Evolutionary conservation across 78 protist species (phyloP).

Genomic region (Monosiga brevicollis): DNA sequence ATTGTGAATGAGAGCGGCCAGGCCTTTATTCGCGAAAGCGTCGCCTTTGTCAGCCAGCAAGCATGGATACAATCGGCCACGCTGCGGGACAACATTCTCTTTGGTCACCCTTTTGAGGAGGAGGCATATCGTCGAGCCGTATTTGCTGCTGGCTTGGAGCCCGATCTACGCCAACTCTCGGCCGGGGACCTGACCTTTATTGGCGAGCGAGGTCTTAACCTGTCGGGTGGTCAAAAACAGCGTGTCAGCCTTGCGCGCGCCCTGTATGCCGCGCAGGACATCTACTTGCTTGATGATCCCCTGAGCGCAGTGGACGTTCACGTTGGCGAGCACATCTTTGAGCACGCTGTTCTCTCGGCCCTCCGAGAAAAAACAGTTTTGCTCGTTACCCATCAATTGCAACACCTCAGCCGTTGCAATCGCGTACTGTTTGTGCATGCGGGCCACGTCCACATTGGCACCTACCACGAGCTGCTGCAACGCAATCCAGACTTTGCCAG

Average conservation of each 20-base stretch:
- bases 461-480: constrained; percentile 19
- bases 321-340: constrained; percentile 50
- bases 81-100: constrained; percentile 76
- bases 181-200: constrained; percentile 81
- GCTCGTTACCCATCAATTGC: constrained; percentile 59
- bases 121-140: too few relatives aligned
- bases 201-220: constrained; percentile 80
- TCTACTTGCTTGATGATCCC: constrained; percentile 69
- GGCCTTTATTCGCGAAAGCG: constrained; percentile 14
- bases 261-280: constrained; percentile 35
- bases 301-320: constrained; percentile 73
- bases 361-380: constrained; percentile 34
- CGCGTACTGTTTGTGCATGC: constrained; percentile 13
- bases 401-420: constrained; percentile 11
- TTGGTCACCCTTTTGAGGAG: constrained; percentile 36
- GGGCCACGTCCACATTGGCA: constrained; percentile 36
- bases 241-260: constrained; percentile 84
- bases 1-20: too few relatives aligned
- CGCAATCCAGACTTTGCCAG: too few relatives aligned
- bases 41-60: constrained; percentile 80
- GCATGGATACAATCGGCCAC: constrained; percentile 79
- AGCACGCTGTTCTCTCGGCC: constrained; percentile 20
- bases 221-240: constrained; percentile 73
- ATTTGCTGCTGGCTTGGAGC: too few relatives aligned
- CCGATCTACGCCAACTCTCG: constrained; percentile 5